Base-by-base conservation (phyloP, 1,139 yeast genomes). In the Lodderomyces margitis region DNA sequence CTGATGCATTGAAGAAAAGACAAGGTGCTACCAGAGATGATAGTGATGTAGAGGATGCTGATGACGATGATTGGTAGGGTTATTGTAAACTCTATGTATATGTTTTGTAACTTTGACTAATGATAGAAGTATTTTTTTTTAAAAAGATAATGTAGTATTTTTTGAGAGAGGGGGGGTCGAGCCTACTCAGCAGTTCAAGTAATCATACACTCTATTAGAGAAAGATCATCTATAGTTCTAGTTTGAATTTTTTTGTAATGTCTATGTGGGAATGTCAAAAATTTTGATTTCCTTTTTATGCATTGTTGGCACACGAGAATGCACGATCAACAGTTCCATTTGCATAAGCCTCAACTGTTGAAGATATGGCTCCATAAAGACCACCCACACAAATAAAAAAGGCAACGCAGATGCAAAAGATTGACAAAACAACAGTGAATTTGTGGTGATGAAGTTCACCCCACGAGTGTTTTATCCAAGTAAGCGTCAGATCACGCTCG, bases 1-100 rank as follows among this genome's bases (percentile, higher is more conserved):
- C 97, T 0, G 87, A 87, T 49, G 98, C 97, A 0, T 75, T 92
- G 54, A 87, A 83, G 56, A 86, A 83, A 39, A 78, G 95, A 58
- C 89, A 89, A 25, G 87, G 86, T 36, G 85, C 87, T 40, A 83
- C 84, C 52, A 78, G 87, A 46, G 78, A 70, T 41, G 84, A 81
- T 41, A 84, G 83, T 50, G 92, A 82, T 35, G 92, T 83, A 14
- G 95, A 86, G 34, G 88, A 80, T 11, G 88, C 78, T 20, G 87
- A 80, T 32, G 89, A 83, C 46, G 70, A 66, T 67, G 66, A 62
- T 40, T 61, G 64, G 67, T 59, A 41, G 42, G 12, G n/a, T 12
- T 25, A 12, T 25, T n/a, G n/a, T n/a, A n/a, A n/a, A 25, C 16
- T 7, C n/a, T 25, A 9, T 25, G n/a, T 25, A 16, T 12, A n/a